Evolutionary conservation across 495 filamentous ascomycete genomes (phyloP), one percentile per base, ranked within the genome.

Genomic region (Podospora pseudoanserina): DNA sequence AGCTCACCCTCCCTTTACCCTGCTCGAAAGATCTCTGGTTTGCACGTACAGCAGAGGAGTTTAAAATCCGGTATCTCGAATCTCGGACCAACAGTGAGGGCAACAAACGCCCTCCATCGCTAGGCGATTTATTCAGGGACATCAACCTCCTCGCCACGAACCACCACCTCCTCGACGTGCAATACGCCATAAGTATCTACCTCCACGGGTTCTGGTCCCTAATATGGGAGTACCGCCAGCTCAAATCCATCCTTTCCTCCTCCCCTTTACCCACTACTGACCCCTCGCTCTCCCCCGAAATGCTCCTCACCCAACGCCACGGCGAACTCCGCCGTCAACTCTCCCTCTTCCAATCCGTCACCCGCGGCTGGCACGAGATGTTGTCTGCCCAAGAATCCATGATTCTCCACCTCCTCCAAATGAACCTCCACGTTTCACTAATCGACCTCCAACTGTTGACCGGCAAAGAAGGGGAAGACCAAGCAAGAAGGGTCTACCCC

Each of bases 371-470:
- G 73, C 71, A 70, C 60, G 72, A 73, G 23, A 69, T 67, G 58
- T 69, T 78, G 7, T 76, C 75, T 1, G 71, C 77, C 7, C 78
- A 81, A 55, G 76, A 84, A 26, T 75, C 76, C 2, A 73, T 89
- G 5, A 70, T 88, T 2, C 74, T 86, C 4, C 83, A 90, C 67
- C 77, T 88, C 0, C 75, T 88, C 1, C 77, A 85, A 7, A 85
- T 90, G 82, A 81, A 86, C 68, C 76, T 90, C 0, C 79, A 89
- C 73, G 83, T 88, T 68, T 86, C 86, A 0, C 79, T 89, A 0
- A 88, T 89, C 63, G 87, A 90, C 62, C 81, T 90, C 0, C 87
- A 91, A 67, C 82, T 87, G 1, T 88, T 90, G 63, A 85, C 86
- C 0, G 87, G 87, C 0, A 86, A 87, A 49, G 85, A 88, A 64